Base-by-base conservation (phyloP, 2,329 filamentous ascomycete genomes). In the Didymella exigua region DNA sequence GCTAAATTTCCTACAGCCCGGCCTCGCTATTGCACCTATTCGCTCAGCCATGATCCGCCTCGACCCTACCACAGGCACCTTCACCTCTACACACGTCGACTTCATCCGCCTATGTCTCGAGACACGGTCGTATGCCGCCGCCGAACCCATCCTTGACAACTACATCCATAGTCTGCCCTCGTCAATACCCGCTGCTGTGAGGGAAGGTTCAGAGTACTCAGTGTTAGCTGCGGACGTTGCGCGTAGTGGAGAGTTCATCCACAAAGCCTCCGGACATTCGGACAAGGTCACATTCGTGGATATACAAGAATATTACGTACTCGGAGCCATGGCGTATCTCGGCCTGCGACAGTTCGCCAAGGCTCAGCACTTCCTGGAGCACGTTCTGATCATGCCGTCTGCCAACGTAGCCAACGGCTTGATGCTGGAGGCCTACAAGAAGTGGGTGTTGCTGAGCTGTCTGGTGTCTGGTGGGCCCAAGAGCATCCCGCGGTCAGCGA, bases 371-470 rank as follows among this genome's bases (percentile, higher is more conserved):
- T 78, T 80, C 54, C 68, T 82, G 29, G 79, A 82, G 61, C 73
- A 76, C 48, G 72, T 81, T 34, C 69, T 96, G 21, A 57, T 75
- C 30, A 84, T 87, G 3, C 86, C 87, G 53, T 90, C 92, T 0
- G 79, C 82, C 0, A 87, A 81, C 27, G 81, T 85, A 30, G 80
- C 86, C 11, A 93, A 88, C 73, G 88, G 86, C 71, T 82, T 96
- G 45, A 95, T 95, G 89, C 81, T 89, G 4, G 91, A 96, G 62
- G 90, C 91, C 5, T 93, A 96, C 79, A 96, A 93, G 77, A 96
- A 93, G 75, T 97, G 91, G 89, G 72, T 96, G 8, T 78, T 99
- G 14, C 82, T 92, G 9, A 86, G 86, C 48, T 81, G 97, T 49
- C 78, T 99, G 16, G 80, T 84, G 6, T 78, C 86, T 48, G 93